Evolutionary conservation across 2,329 filamentous ascomycete species (phyloP).

Genomic region (Phaeosphaeriaceae sp.): DNA sequence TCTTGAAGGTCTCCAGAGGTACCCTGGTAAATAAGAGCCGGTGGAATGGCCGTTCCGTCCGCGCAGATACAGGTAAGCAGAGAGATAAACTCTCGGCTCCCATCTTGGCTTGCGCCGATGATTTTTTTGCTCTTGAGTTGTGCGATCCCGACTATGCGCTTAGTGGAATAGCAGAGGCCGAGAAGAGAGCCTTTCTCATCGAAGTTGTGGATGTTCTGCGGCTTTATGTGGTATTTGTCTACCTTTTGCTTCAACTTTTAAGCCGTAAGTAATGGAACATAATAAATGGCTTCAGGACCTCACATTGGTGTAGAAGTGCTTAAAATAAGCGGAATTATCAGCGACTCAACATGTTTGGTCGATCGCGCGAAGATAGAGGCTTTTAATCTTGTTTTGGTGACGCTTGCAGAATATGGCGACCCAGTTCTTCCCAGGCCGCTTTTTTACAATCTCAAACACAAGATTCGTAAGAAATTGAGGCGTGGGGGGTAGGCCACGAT

Average conservation of each 20-base stretch:
- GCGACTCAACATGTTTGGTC: not conserved
- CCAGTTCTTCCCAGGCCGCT: not conserved
- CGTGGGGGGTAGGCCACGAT: no score
- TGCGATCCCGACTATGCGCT: constrained; percentile 1
- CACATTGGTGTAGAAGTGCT: not conserved
- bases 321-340: constrained; percentile 1
- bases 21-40: constrained; percentile 11
- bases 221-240: constrained; percentile 7
- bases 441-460: not conserved
- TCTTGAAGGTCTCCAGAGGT: constrained; percentile 1
- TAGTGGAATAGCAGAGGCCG: not conserved
- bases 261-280: not conserved
- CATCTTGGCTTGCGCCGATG: constrained; percentile 1
- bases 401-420: not conserved
- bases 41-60: constrained; percentile 6
- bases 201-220: constrained; percentile 11
- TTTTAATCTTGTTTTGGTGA: not conserved
- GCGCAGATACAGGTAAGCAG: constrained; percentile 12
- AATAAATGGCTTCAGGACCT: not conserved
- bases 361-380: not conserved
- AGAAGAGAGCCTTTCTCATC: constrained; percentile 14
- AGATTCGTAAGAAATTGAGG: no score
- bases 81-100: constrained; percentile 6
- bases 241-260: constrained; percentile 3
- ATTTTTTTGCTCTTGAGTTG: constrained; percentile 3